Evolutionary conservation across 257 asterid genomes (phyloP), one percentile per base, ranked within the genome.

Genomic region (Solanum virginianum): DNA sequence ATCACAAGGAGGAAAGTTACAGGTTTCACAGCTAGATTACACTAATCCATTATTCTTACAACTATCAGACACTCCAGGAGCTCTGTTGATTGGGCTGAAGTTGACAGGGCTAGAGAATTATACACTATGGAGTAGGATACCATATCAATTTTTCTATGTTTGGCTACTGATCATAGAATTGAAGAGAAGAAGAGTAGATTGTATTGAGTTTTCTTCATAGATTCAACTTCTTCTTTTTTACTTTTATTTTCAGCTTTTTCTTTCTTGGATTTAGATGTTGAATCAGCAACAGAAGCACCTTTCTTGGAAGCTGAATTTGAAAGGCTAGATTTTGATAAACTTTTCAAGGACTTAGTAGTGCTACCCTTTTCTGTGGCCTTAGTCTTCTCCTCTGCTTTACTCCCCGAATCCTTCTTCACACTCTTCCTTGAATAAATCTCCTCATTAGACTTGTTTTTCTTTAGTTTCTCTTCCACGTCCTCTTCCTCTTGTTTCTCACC

Each of bases 241-340:
- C 70, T 87, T 81, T 92, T 91, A 81, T 91, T 91, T 41, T 90
- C 92, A 68, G 77, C 90, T 70, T 91, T 92, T 84, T 83, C 89
- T 81, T 89, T 85, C 83, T 84, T 86, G 15, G 79, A 26, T 36
- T 16, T 36, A 36, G 22, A 15, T 29, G 47, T 29, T 66, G 47
- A 66, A 32, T 66, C 47, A 32, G 12, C 47, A 68, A 22, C 14
- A 68, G 24, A 32, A 68, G 24, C 47, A 68, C 75, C 75, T 32
- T 32, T 68, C 47, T 68, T 68, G 47, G 24, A 68, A 68, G 18
- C 47, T 68, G 47, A 32, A 68, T 47, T 68, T 32, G 75, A 68
- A 32, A 47, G 47, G 47, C 22, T 68, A 68, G 49, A 68, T 1
- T 32, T 68, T 32, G 75, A 32, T 32, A 22, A 68, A 1, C 20